Evolutionary conservation across 2,329 filamentous ascomycete genomes (phyloP).

Genomic region (Septoria petroselini): DNA sequence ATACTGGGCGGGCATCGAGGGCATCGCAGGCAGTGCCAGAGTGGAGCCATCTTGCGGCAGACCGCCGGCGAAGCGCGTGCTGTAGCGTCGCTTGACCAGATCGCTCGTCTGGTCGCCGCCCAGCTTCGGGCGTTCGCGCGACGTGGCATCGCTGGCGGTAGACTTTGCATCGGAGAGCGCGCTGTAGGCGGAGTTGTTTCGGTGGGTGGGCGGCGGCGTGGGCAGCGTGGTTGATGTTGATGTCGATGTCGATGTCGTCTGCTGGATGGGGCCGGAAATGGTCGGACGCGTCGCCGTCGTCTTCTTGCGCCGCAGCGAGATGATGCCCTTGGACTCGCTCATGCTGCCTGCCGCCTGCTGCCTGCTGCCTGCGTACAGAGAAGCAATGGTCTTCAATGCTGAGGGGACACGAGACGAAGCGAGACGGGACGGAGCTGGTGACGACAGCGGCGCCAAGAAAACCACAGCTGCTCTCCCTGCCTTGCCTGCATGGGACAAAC

Average conservation of each 20-base stretch:
- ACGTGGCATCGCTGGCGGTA: slow-evolving; percentile 26
- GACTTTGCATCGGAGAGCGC: slow-evolving; percentile 19
- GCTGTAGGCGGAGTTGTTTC: slow-evolving; percentile 28
- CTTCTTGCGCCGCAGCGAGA: slow-evolving; percentile 62
- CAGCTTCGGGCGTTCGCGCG: slow-evolving; percentile 44
- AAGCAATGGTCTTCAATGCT: too few species aligned
- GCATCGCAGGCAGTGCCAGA: slow-evolving; percentile 62
- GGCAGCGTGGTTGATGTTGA: slow-evolving; percentile 7
- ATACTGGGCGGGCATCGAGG: slow-evolving; percentile 61
- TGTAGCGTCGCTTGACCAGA: slow-evolving; percentile 91
- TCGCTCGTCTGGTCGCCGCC: slow-evolving; percentile 62
- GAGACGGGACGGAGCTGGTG: neutral
- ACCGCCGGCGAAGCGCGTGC: slow-evolving; percentile 72
- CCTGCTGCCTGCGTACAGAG: too few species aligned
- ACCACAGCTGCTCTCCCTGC: neutral
- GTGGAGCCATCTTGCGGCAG: slow-evolving; percentile 62
- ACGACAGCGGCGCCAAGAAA: slow-evolving; percentile 9
- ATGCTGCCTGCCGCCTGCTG: too few species aligned
- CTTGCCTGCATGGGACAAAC: too few species aligned
- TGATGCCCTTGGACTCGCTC: slow-evolving; percentile 52
- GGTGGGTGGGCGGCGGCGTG: slow-evolving; percentile 20
- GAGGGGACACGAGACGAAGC: too few species aligned
- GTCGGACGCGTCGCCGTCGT: slow-evolving; percentile 53
- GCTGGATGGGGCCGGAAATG: slow-evolving; percentile 56
- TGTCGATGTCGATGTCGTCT: slow-evolving; percentile 18